phyloP scores from a whole-genome alignment of 257 asterid species.

The Solanum sitiens region DNA sequence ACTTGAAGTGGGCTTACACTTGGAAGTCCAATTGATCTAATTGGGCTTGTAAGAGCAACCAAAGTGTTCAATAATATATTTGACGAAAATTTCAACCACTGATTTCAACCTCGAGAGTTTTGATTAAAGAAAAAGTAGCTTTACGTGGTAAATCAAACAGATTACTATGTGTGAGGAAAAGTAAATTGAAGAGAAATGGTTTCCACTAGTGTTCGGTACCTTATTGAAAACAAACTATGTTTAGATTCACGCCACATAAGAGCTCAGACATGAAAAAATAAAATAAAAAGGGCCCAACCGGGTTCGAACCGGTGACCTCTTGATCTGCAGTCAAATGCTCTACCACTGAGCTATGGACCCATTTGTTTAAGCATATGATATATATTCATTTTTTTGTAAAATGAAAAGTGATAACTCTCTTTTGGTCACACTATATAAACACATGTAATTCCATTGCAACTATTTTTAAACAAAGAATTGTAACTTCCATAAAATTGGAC shows the following conservation, averaged over 20 bases:
- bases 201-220: no score
- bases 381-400: fast-evolving
- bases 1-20: neutral
- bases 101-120: no score
- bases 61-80: neutral
- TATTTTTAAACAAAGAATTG: neutral
- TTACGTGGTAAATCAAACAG: no score
- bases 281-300: slow-evolving; percentile 23
- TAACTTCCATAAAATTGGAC: neutral
- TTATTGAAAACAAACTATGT: no score
- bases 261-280: neutral
- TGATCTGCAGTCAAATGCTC: slow-evolving; percentile 64
- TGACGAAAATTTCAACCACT: neutral
- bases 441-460: neutral
- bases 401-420: neutral
- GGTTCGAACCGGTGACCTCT: slow-evolving; percentile 38
- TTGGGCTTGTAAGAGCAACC: neutral
- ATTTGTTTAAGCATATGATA: neutral
- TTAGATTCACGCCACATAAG: no score
- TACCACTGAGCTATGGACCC: slow-evolving; percentile 83
- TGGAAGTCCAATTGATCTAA: neutral
- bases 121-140: no score
- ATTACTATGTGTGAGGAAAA: neutral
- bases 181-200: neutral
- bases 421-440: no score